Evolutionary conservation across 306 rosid genomes (phyloP).

Genomic region (Calophaca sinica): DNA sequence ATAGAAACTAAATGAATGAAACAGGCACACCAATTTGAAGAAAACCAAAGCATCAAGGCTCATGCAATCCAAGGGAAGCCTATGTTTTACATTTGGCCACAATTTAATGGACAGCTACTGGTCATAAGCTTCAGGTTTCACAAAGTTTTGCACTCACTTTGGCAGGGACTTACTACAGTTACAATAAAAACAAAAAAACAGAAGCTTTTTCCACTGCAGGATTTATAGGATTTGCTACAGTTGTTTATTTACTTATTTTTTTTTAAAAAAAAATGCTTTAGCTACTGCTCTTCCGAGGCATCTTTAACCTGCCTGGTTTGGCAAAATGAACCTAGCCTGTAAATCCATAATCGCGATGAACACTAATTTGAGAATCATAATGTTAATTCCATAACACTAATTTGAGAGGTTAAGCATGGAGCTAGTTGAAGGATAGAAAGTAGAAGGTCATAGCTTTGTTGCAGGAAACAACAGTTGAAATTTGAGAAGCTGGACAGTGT

Average conservation of each 20-base stretch:
- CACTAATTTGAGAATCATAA: constrained; percentile 16
- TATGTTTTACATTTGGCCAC: constrained; percentile 31
- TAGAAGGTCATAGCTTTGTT: constrained; percentile 24
- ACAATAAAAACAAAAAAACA: not conserved
- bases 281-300: constrained; percentile 17
- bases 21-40: constrained; percentile 15
- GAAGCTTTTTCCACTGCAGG: not conserved
- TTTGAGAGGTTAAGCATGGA: constrained; percentile 11
- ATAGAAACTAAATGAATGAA: constrained; percentile 32
- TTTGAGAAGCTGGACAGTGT: constrained; percentile 28
- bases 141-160: constrained; percentile 31
- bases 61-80: constrained; percentile 30
- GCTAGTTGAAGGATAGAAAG: constrained; percentile 27
- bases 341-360: not conserved
- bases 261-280: not conserved
- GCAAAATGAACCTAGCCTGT: constrained; percentile 15
- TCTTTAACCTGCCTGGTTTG: constrained; percentile 30
- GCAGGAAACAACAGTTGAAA: constrained; percentile 13
- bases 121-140: constrained; percentile 27
- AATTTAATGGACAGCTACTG: constrained; percentile 12
- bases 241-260: constrained; percentile 6
- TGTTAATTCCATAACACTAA: not conserved
- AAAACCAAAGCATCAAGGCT: constrained; percentile 21
- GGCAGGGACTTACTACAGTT: constrained; percentile 26
- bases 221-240: constrained; percentile 19